phyloP scores from a whole-genome alignment of 2,329 filamentous ascomycete genomes.

The Aspergillus pseudoterreus region DNA sequence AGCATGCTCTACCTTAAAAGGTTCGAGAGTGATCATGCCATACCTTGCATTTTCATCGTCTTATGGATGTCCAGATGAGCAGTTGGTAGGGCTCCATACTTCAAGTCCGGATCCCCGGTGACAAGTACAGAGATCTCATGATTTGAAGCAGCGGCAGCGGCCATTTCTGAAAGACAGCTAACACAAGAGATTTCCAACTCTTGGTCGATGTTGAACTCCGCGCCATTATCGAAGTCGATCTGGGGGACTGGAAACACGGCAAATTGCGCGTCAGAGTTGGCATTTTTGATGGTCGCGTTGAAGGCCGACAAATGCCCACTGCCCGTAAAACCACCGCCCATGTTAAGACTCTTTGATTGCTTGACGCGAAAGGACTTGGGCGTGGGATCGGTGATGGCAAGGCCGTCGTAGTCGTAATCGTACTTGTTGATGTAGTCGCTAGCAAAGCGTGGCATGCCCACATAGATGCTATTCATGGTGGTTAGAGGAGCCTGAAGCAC shows the following conservation, averaged over 20 bases:
- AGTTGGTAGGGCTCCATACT: constrained; percentile 18
- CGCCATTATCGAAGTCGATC: constrained; percentile 15
- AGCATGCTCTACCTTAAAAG: neutral
- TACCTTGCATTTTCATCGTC: constrained; percentile 19
- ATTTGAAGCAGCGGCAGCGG: constrained; percentile 14
- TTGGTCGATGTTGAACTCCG: constrained; percentile 18
- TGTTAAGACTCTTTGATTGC: constrained; percentile 15
- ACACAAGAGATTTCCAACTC: constrained; percentile 22
- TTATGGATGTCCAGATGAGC: constrained; percentile 23
- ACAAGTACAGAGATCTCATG: constrained; percentile 15
- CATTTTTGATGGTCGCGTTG: constrained; percentile 16
- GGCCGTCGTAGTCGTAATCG: constrained; percentile 17
- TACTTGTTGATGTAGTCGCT: constrained; percentile 23
- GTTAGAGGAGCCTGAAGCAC: neutral
- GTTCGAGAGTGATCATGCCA: neutral
- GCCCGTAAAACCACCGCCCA: constrained; percentile 18
- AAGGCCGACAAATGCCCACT: constrained; percentile 21
- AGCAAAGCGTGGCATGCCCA: constrained; percentile 22
- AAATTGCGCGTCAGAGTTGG: constrained; percentile 13
- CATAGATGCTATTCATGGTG: constrained; percentile 13
- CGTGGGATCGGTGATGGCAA: constrained; percentile 22
- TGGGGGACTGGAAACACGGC: constrained; percentile 16
- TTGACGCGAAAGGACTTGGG: constrained; percentile 20
- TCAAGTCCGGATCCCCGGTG: constrained; percentile 17
- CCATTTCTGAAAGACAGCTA: constrained; percentile 20